Conservation (phyloP, 805 yeast genomes). For the Zygotorulaspora sp. region DNA sequence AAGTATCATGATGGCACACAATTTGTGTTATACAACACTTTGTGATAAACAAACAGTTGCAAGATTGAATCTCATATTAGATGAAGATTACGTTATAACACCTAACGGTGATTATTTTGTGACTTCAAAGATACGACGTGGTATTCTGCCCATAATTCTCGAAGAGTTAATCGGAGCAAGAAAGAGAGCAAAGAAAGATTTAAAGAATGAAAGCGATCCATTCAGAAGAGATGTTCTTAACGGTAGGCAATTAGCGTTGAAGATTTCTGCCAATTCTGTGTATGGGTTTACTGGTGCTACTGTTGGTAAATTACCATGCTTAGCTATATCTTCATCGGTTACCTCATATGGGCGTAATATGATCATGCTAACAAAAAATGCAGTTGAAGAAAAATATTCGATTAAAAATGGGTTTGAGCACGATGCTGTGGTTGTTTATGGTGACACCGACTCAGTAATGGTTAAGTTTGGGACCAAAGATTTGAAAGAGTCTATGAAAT, state of each 20-base stretch:
- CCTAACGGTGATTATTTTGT: constrained; percentile 94
- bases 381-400: constrained; percentile 74
- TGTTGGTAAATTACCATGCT: constrained; percentile 92
- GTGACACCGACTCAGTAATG: constrained; percentile 99
- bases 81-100: constrained; percentile 74
- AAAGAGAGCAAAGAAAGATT: constrained; percentile 84
- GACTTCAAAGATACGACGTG: constrained; percentile 62
- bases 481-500: constrained; percentile 75
- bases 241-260: constrained; percentile 95
- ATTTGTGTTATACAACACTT: constrained; percentile 89
- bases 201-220: constrained; percentile 91
- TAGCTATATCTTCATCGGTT: constrained; percentile 91
- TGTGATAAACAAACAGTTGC: constrained; percentile 65
- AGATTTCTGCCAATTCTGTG: constrained; percentile 96
- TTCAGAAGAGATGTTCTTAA: constrained; percentile 89
- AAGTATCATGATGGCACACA: constrained; percentile 98
- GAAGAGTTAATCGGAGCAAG: constrained; percentile 87
- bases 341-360: constrained; percentile 95
- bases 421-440: constrained; percentile 90
- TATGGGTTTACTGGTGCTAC: constrained; percentile 99
- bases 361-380: constrained; percentile 88
- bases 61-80: constrained; percentile 57
- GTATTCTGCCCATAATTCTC: constrained; percentile 86
- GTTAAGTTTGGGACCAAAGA: constrained; percentile 88
- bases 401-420: constrained; percentile 77